Evolutionary conservation across 2,329 filamentous ascomycete species (phyloP).

Genomic region (Tolypocladium album): DNA sequence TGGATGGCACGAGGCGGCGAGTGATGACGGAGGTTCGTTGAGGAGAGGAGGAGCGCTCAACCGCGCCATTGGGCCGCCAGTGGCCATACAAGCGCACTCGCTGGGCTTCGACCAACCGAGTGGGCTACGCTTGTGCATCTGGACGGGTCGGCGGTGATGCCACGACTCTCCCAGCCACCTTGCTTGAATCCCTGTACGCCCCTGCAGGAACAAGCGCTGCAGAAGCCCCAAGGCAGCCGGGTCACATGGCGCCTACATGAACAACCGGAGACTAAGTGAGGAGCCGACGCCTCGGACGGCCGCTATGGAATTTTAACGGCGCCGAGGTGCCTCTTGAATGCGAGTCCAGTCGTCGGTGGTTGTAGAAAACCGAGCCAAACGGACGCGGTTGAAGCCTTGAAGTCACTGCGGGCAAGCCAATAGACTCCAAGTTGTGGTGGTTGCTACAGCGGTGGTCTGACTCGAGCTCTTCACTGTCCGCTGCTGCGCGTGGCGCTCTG

Average conservation of each 20-base stretch:
- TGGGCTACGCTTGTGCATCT: conserved; percentile 2
- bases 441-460: not conserved
- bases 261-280: not conserved
- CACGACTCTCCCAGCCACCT: not conserved
- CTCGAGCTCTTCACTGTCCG: not conserved
- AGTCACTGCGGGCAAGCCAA: not conserved
- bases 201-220: not conserved
- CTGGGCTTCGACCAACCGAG: not conserved
- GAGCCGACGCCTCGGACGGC: not conserved
- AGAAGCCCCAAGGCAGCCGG: not conserved
- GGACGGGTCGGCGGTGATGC: not conserved
- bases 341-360: not conserved
- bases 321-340: not conserved
- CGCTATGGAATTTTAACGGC: not conserved
- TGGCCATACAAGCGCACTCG: not conserved
- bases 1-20: not conserved
- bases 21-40: not conserved
- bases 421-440: not conserved
- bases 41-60: not conserved
- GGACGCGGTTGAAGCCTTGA: not conserved
- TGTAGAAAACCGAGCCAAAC: not conserved
- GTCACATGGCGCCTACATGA: not conserved
- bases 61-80: conserved; percentile 4
- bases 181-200: not conserved
- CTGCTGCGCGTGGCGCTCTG: not conserved